Percentiles rank a stretch among this genome's conserved stretches.
Evolutionary conservation across 495 filamentous ascomycete species (phyloP).

Genomic region (Filosporella fistucella): DNA sequence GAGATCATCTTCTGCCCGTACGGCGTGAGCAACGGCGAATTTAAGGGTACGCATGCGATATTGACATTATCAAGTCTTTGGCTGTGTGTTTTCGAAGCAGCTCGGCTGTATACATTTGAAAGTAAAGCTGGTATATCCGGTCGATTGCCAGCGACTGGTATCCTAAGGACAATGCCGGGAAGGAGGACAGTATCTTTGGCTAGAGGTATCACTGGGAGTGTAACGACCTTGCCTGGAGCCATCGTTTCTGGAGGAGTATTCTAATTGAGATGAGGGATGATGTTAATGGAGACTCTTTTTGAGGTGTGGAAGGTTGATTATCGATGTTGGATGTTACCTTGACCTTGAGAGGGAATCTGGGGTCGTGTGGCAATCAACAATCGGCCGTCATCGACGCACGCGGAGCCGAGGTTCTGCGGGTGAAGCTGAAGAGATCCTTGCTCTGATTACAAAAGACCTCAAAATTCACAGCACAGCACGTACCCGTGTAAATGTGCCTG

Average conservation of each 20-base stretch:
- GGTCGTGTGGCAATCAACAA: constrained; percentile 8
- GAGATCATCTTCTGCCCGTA: constrained; percentile 65
- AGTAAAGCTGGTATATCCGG: constrained; percentile 81
- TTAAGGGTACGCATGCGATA: constrained; percentile 78
- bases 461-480: too few relatives aligned
- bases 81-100: constrained; percentile 57
- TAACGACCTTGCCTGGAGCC: constrained; percentile 8
- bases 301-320: neutral
- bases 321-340: constrained; percentile 7
- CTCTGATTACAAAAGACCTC: too few relatives aligned
- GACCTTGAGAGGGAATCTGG: neutral
- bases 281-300: neutral
- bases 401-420: constrained; percentile 9
- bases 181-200: constrained; percentile 71
- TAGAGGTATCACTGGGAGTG: constrained; percentile 69
- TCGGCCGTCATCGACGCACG: neutral
- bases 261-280: neutral
- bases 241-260: constrained; percentile 3
- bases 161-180: constrained; percentile 72
- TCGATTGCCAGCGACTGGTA: constrained; percentile 67
- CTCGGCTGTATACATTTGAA: constrained; percentile 65
- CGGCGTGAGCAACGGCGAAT: constrained; percentile 60
- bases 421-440: too few relatives aligned
- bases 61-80: constrained; percentile 58
- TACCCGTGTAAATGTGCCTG: too few relatives aligned